Evolutionary conservation across 164 flowering plant genomes (phyloP), one percentile per base, ranked within the genome.

Genomic region (Aristolochia californica): DNA sequence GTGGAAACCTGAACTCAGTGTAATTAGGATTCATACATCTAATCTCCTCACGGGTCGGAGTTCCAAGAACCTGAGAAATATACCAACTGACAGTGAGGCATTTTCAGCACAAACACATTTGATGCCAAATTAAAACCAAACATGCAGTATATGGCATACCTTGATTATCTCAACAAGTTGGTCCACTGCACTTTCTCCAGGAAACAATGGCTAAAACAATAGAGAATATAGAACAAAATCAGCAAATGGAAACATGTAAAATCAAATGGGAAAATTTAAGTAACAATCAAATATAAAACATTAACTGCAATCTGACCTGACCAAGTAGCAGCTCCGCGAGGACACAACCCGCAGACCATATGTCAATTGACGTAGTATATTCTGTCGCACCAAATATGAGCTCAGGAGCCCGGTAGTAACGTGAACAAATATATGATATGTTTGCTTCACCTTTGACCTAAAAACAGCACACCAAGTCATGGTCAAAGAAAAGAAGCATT

Each of bases 291-390:
- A 17, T 20, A n/a, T n/a, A n/a, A n/a, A n/a, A n/a, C n/a, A n/a
- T n/a, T n/a, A n/a, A n/a, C 1, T 21, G 57, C 21, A 72, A 16
- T 53, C 80, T 44, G 51, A 91, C 96, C 89, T 88, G 96, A 64
- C 95, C 96, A 15, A 86, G 71, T 56, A 91, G 91, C 69, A 84
- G 90, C 75, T 88, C 96, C 13, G 96, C 96, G 73, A 88, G 83
- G 45, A 86, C 93, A 74, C 98, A 91, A 55, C 98, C 98, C 56
- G 93, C 98, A 49, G 98, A 91, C 98, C 98, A 91, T 45, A 91
- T 91, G 69, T 91, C 98, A 67, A 91, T 87, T 34, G 96, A 85
- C 12, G 96, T 80, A 53, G 95, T 79, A 64, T 91, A 91, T 59
- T 91, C 96, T 17, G 97, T 83, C 34, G 97, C 97, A 60, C 97